Base-by-base conservation (phyloP, 441 rosid genomes). In the Euphorbia schlechtendalii region DNA sequence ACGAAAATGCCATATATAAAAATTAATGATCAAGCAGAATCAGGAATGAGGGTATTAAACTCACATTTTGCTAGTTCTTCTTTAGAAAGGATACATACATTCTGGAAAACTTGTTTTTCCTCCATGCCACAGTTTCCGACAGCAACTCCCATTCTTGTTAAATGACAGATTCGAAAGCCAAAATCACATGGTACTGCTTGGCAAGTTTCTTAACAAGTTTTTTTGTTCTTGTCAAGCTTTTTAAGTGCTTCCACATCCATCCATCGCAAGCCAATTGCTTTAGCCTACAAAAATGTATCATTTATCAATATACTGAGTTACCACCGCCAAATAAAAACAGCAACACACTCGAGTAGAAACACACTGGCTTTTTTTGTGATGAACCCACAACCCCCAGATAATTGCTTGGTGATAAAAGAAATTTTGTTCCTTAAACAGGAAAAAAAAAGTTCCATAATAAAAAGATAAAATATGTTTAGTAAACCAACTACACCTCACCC, bases 121-220 rank as follows among this genome's bases (percentile, higher is more conserved):
- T 89, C 96, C 98, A 89, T 92, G 21, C 52, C 76, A 9, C 79
- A 74, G 64, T 92, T 92, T 0, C 96, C 98, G 0, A 89, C 98
- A 22, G 96, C 98, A 2, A 89, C 98, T 54, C 98, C 98, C 99
- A 93, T 90, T 81, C 99, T 85, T 92, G 98, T 82, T 92, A 90
- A 66, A 92, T 92, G 63, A 92, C 96, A 57, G 97, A 86, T 69
- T 92, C 97, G 28, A 97, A 93, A 34, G 97, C 98, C 68, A 90
- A 76, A 69, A 93, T 88, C 40, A 96, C 98, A 66, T 93, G 98
- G 70, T 80, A 93, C 97, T 84, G 84, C 88, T 93, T 93, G 2
- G 98, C 96, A 17, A 93, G 92, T 71, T 88, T 93, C 84, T 93
- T 93, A 20, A 93, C 98, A 80, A 90, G 76, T 59, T 93, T 93